phyloP scores from a whole-genome alignment of 164 flowering plant genomes.

The Tinospora cordifolia region DNA sequence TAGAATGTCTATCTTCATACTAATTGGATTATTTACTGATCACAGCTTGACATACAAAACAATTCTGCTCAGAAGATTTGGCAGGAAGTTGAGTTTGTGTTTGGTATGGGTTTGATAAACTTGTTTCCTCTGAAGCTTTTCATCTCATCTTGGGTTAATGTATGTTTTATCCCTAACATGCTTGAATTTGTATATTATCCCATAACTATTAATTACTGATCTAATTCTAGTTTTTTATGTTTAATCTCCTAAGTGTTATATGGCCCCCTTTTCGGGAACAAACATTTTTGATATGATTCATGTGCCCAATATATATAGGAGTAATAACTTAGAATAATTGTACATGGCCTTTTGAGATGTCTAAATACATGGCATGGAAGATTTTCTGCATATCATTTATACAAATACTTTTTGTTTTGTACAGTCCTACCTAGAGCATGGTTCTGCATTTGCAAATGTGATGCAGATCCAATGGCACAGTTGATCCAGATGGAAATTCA shows the following conservation, averaged over 20 bases:
- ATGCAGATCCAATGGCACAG: neutral
- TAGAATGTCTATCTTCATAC: neutral
- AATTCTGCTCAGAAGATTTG: slow-evolving; percentile 67
- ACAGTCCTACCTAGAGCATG: neutral
- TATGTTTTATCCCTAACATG: neutral
- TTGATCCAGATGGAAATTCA: neutral
- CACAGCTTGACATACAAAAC: slow-evolving; percentile 78
- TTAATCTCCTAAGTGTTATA: neutral
- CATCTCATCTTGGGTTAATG: neutral
- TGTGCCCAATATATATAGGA: neutral
- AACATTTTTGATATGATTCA: no score
- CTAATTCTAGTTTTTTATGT: neutral
- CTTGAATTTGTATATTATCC: neutral
- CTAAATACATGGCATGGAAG: neutral
- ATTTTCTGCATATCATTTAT: no score
- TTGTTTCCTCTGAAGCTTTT: neutral
- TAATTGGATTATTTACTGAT: slow-evolving; percentile 6
- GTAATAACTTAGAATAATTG: neutral
- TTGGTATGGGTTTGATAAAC: slow-evolving; percentile 50
- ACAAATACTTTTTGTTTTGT: neutral
- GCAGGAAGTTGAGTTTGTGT: slow-evolving; percentile 77
- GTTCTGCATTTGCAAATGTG: neutral
- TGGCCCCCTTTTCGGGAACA: neutral
- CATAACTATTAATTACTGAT: neutral
- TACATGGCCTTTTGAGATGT: neutral